Conservation (phyloP, 306 rosid genomes). For the Rosa multiflora region DNA sequence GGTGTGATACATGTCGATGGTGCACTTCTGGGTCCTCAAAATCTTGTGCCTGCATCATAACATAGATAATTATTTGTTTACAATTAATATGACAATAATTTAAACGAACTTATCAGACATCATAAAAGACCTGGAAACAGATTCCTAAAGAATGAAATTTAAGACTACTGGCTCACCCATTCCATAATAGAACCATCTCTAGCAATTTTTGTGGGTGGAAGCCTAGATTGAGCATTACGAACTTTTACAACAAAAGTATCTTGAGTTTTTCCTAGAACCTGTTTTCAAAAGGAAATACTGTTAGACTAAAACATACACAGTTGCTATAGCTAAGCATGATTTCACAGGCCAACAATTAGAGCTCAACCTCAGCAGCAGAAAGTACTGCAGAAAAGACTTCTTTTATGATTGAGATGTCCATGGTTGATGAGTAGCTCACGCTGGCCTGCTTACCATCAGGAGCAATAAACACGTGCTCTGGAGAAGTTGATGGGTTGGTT, state of each 20-base stretch:
- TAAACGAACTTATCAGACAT: constrained; percentile 14
- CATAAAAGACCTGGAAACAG: constrained; percentile 15
- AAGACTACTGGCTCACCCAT: constrained; percentile 63
- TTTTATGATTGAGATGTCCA: constrained; percentile 85
- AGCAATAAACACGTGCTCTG: constrained; percentile 90
- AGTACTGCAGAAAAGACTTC: constrained; percentile 73
- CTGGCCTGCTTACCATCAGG: constrained; percentile 85
- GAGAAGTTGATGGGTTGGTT: constrained; percentile 98
- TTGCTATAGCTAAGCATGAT: constrained; percentile 7
- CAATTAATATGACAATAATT: constrained; percentile 8
- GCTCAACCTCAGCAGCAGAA: constrained; percentile 83
- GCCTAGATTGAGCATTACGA: constrained; percentile 54
- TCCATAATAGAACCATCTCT: constrained; percentile 92
- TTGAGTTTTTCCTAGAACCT: constrained; percentile 74
- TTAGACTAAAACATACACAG: constrained; percentile 7
- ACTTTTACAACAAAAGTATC: constrained; percentile 62
- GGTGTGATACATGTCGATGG: constrained; percentile 84
- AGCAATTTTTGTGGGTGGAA: constrained; percentile 67
- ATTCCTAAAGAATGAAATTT: not conserved
- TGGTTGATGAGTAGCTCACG: constrained; percentile 95
- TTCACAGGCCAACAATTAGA: constrained; percentile 20
- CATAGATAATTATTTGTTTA: constrained; percentile 12
- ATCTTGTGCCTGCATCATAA: constrained; percentile 66
- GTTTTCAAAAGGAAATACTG: constrained; percentile 22
- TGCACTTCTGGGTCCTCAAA: constrained; percentile 76